Evolutionary conservation across 1,139 yeast genomes (phyloP).

Genomic region (Yamadazyma aaseri): DNA sequence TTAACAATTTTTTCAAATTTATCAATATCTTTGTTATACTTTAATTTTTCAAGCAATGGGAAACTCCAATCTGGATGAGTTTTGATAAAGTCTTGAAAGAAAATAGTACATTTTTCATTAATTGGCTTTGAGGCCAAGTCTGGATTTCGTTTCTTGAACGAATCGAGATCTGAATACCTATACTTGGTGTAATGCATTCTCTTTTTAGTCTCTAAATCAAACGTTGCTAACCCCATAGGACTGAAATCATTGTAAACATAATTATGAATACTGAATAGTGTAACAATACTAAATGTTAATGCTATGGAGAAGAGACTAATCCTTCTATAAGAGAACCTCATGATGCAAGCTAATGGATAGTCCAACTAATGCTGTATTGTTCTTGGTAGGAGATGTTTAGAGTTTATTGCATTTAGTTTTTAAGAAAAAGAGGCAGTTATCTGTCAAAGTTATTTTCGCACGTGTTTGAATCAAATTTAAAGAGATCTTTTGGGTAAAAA

Average conservation of each 20-base stretch:
- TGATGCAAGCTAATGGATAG: no score
- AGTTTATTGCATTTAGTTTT: no score
- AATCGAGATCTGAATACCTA: conserved; percentile 23
- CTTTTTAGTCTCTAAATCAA: conserved; percentile 20
- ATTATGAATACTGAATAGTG: neutral
- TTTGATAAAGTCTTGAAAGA: conserved; percentile 25
- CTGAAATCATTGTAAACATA: conserved; percentile 4
- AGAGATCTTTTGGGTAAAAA: no score
- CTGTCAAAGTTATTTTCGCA: conserved; percentile 1
- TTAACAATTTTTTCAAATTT: conserved; percentile 17
- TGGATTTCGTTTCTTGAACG: conserved; percentile 16
- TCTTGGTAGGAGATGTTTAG: no score
- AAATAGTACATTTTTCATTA: conserved; percentile 26
- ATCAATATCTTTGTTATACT: conserved; percentile 32
- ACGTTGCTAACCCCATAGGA: conserved; percentile 3
- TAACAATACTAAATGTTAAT: neutral
- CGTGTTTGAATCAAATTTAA: neutral
- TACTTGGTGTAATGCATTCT: conserved; percentile 33
- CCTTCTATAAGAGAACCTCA: conserved; percentile 3
- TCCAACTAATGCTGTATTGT: no score
- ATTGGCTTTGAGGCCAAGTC: conserved; percentile 10
- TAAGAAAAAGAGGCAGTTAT: neutral
- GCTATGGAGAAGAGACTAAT: neutral
- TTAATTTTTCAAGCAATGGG: conserved; percentile 15
- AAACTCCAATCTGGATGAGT: conserved; percentile 28